Evolutionary conservation across 2,329 filamentous ascomycete genomes (phyloP), one percentile per base, ranked within the genome.

Genomic region (Fusarium gaditjirri): DNA sequence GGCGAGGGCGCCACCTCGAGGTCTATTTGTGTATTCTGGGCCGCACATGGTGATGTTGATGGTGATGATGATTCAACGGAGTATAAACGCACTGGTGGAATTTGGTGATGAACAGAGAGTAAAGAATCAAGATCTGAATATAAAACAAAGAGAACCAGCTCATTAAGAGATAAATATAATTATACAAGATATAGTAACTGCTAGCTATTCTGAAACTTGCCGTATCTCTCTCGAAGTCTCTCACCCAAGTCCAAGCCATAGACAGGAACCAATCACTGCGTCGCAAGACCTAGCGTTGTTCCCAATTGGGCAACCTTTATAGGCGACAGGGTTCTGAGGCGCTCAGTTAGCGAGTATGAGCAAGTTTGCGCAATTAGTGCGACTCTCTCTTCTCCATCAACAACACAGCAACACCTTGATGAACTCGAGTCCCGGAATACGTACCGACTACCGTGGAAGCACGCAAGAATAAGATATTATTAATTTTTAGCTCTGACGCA

Each of bases 1-100:
- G 12, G 80, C 85, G 54, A 87, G 80, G 21, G 85, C 85, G 38
- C 85, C 85, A 63, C 85, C 84, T 42, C 81, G 80, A 14, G 84
- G 83, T 50, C 80, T 77, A 62, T 82, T 80, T 16, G 81, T 80
- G 61, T 73, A 80, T 54, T 85, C 81, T 9, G 81, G 81, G 46
- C 85, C 84, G 68, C 85, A 87, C 85, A 87, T 87, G 42, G 17
- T 87, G 42, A 87, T 87, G 42, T 33, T 19, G n/a, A 8, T 87
- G 42, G 87, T 87, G 42, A 31, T 19, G n/a, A 8, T 38, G 29
- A 9, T 25, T 38, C 36, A 8, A 9, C n/a, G 21, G 19, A n/a
- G 27, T 23, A 19, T 52, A 39, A 16, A 53, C 35, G 44, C 25
- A 3, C n/a, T 19, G 19, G 2, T 8, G 13, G 3, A 27, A 27